Percentiles rank a stretch among this genome's conserved stretches.
Conservation (phyloP, 768 basidiomycete species). For the Suillus americanus region DNA sequence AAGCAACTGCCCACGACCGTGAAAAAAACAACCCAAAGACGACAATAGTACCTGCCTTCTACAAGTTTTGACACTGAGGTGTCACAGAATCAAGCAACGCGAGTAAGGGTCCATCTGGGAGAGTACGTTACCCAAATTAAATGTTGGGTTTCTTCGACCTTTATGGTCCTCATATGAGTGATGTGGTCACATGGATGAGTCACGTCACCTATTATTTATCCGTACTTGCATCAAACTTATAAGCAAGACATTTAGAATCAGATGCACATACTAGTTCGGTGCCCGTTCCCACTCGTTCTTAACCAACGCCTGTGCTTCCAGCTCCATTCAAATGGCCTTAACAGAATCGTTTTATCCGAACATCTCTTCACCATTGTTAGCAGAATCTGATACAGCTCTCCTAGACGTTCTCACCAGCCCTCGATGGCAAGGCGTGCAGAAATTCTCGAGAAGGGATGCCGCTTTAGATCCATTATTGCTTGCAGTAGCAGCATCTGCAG, state of each 20-base stretch:
- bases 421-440: conserved; percentile 38
- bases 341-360: conserved; percentile 26
- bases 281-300: neutral
- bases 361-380: conserved; percentile 25
- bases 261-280: neutral
- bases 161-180: neutral
- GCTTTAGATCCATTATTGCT: conserved; percentile 78
- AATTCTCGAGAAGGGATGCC: conserved; percentile 61
- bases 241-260: conserved; percentile 4
- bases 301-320: neutral
- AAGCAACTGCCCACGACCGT: conserved; percentile 5
- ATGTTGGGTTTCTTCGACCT: neutral
- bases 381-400: conserved; percentile 55
- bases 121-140: neutral
- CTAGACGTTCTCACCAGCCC: conserved; percentile 67
- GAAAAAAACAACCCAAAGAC: conserved; percentile 2
- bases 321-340: conserved; percentile 23
- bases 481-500: conserved; percentile 72
- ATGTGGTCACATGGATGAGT: neutral
- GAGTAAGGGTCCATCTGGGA: neutral
- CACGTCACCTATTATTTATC: neutral
- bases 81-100: neutral
- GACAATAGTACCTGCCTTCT: neutral
- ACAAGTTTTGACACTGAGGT: neutral
- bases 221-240: conserved; percentile 6